A percentile compares a stretch with the other conserved stretches of the same genome.
Evolutionary conservation across 2,329 filamentous ascomycete species (phyloP).

Genomic region (Byssochlamys sp.): DNA sequence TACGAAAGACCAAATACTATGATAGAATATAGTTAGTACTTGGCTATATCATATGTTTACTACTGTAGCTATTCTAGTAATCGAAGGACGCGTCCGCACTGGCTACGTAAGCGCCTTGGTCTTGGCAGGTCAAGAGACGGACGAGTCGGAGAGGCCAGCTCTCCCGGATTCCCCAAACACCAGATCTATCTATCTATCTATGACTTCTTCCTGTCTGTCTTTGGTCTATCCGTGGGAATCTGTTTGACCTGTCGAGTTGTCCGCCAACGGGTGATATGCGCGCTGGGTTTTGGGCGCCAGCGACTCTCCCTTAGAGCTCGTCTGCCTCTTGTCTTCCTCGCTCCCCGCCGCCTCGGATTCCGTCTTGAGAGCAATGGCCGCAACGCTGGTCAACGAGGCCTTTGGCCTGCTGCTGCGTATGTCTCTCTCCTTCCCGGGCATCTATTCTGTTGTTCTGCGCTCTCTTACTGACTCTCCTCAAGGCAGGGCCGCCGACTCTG

Average conservation of each 20-base stretch:
- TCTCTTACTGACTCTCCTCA: conserved; percentile 12
- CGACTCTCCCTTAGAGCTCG: conserved; percentile 26
- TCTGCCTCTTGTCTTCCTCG: conserved; percentile 13
- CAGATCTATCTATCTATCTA: not conserved
- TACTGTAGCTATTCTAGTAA: not conserved
- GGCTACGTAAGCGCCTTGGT: not conserved
- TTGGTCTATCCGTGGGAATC: not conserved
- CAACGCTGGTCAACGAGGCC: conserved; percentile 25
- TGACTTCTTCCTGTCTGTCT: not conserved
- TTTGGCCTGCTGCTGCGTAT: conserved; percentile 28
- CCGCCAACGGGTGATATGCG: conserved; percentile 25
- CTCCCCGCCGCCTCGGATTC: not conserved
- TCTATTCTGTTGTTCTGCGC: not conserved
- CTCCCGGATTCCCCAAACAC: not conserved
- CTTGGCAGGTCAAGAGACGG: not conserved
- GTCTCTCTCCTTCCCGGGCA: conserved; percentile 6
- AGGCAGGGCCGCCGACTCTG: conserved; percentile 28
- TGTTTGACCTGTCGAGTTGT: too few relatives aligned
- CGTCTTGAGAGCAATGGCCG: conserved; percentile 22
- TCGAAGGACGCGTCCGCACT: not conserved
- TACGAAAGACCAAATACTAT: too few relatives aligned
- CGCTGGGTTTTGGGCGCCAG: conserved; percentile 18
- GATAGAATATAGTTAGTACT: not conserved
- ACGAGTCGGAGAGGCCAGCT: conserved; percentile 1
- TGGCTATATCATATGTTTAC: too few relatives aligned